Evolutionary conservation across 176 grass and related monocot species (phyloP).

Genomic region (Tillandsia fasciculata): DNA sequence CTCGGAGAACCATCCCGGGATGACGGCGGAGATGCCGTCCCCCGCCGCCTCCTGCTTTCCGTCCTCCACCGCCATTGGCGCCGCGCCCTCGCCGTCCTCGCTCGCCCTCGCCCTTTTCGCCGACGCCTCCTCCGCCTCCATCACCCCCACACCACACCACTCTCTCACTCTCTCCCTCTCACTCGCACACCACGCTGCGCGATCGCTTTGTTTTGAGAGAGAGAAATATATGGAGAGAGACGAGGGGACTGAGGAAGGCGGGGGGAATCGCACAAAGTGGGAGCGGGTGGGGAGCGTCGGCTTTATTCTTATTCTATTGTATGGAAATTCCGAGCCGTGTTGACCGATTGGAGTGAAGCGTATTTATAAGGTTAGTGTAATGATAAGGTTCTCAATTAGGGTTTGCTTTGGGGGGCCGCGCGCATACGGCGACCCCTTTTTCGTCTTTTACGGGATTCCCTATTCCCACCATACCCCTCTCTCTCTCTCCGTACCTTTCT

Average conservation of each 20-base stretch:
- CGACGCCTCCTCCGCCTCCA: constrained; percentile 13
- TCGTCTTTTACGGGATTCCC: too few species aligned
- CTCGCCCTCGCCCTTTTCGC: constrained; percentile 29
- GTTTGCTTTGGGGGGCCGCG: neutral
- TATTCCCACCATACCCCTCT: too few species aligned
- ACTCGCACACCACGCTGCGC: too few species aligned
- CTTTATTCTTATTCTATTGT: neutral
- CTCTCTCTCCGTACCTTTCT: too few species aligned
- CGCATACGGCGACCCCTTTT: too few species aligned
- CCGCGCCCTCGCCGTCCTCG: constrained; percentile 27
- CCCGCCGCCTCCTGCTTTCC: constrained; percentile 18
- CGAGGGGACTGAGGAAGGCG: too few species aligned
- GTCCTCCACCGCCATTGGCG: neutral
- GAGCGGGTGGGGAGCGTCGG: too few species aligned
- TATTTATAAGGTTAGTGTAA: neutral
- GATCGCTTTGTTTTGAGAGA: too few species aligned
- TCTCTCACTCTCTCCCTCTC: neutral
- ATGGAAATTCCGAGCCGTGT: neutral
- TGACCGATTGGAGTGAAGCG: neutral
- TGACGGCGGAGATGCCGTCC: constrained; percentile 79
- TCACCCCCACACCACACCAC: constrained; percentile 1
- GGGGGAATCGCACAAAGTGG: too few species aligned
- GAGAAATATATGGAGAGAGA: too few species aligned
- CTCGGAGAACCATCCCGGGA: constrained; percentile 97
- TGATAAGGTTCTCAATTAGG: neutral